Base-by-base conservation (phyloP, 176 grass and related monocot species). In the Cenchrus purpureus region DNA sequence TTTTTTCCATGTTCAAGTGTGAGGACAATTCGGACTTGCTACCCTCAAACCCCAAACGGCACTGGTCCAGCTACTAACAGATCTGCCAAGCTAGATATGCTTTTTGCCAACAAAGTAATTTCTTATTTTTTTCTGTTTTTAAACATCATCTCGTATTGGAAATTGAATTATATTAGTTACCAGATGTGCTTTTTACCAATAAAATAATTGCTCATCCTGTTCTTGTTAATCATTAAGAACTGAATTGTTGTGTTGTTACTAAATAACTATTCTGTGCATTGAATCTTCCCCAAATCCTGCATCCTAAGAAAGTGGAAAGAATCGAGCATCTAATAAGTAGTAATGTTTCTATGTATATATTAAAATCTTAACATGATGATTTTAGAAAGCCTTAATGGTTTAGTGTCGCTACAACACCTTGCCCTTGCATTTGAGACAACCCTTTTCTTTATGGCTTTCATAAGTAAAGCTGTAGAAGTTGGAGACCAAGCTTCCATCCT, bases 1-100 rank as follows among this genome's bases (percentile, higher is more conserved):
- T 81, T 80, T 80, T 82, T 80, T 2, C 34, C 73, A 55, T 91
- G 67, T 77, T 96, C 43, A 69, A 99, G 97, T 86, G 97, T 99
- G 40, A 99, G 83, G 90, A 96, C 94, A 84, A 99, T 99, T 65
- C 86, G 97, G 49, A 99, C 97, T 68, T 99, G 97, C 86, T 99
- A 99, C 86, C 94, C 97, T 69, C 97, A 94, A 62, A 87, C 93
- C 16, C 81, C 90, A 78, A 99, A 92, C 78, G 97, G 97, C 87
- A 91, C 90, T 52, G 81, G 91, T 86, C 87, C 93, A 79, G 90
- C 86, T 68, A 91, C 91, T 83, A 96, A 94, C 82, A 93, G 90
- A 86, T 94, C 94, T 68, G 91, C 96, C 74, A 99, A 96, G 85
- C 88, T 96, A 74, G 97, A 99, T 87, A 92, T 99, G 93, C 97